Evolutionary conservation across 495 filamentous ascomycete genomes (phyloP).

Genomic region (Neurospora sp.): DNA sequence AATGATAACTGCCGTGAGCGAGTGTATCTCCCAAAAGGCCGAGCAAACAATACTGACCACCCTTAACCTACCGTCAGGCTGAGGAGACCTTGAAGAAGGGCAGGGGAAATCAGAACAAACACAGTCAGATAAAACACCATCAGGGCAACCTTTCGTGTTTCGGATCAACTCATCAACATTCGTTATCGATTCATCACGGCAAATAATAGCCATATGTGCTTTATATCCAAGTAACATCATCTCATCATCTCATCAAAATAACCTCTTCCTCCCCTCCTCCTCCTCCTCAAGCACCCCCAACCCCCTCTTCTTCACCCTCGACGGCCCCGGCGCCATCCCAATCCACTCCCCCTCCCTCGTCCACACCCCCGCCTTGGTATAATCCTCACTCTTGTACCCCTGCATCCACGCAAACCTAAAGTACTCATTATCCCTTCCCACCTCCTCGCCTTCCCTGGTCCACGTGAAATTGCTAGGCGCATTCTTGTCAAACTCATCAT

Average conservation of each 20-base stretch:
- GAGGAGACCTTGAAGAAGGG: too few species aligned
- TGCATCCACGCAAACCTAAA: conserved; percentile 77
- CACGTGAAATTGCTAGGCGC: conserved; percentile 30
- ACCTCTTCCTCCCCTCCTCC: neutral
- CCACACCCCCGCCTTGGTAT: conserved; percentile 77
- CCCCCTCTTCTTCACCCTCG: conserved; percentile 22
- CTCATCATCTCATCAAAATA: neutral
- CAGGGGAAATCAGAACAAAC: neutral
- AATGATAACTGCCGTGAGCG: neutral
- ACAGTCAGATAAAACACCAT: too few species aligned
- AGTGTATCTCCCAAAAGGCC: too few species aligned
- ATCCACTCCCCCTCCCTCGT: conserved; percentile 57
- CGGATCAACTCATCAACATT: neutral
- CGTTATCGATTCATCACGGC: neutral
- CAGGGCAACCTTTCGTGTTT: neutral
- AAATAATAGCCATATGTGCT: neutral
- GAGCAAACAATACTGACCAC: too few species aligned
- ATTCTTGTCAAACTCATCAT: conserved; percentile 33
- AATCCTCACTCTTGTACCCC: conserved; percentile 59
- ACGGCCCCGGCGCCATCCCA: conserved; percentile 39
- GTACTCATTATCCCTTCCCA: conserved; percentile 56
- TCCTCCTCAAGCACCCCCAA: conserved; percentile 2
- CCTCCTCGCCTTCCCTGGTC: conserved; percentile 28
- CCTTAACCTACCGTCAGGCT: too few species aligned
- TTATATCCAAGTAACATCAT: neutral